A percentile compares a stretch with the other conserved stretches of the same genome.
Evolutionary conservation across 495 filamentous ascomycete genomes (phyloP).

Genomic region (Aspergillus heteromorphus): DNA sequence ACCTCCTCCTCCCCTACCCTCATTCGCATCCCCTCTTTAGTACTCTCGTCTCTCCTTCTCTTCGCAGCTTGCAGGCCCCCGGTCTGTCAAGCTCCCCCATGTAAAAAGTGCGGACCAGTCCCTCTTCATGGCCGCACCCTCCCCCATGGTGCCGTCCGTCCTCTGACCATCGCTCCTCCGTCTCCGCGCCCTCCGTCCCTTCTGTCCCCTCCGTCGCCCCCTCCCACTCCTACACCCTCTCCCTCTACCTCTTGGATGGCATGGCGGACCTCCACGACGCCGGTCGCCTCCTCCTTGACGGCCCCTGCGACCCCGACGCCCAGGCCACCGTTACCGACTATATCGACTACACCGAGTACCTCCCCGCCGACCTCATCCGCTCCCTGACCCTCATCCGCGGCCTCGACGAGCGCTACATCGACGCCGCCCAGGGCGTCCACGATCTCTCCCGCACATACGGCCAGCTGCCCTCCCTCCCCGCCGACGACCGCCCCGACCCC

Average conservation of each 20-base stretch:
- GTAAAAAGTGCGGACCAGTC: slow-evolving; percentile 7
- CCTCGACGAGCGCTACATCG: slow-evolving; percentile 66
- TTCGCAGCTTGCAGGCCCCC: background rate
- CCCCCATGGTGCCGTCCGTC: slow-evolving; percentile 16
- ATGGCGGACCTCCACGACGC: slow-evolving; percentile 39
- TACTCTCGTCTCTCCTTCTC: background rate
- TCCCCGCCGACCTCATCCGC: slow-evolving; percentile 85
- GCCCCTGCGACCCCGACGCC: slow-evolving; percentile 76
- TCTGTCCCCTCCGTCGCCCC: slow-evolving; percentile 1
- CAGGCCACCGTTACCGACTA: slow-evolving; percentile 92
- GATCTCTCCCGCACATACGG: slow-evolving; percentile 69
- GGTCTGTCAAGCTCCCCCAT: slow-evolving; percentile 2
- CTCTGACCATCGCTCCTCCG: slow-evolving; percentile 10
- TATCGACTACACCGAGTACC: slow-evolving; percentile 94
- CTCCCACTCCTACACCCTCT: slow-evolving; percentile 14
- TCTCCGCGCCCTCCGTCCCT: slow-evolving; percentile 13
- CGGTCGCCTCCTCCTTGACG: slow-evolving; percentile 44
- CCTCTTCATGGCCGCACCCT: slow-evolving; percentile 16
- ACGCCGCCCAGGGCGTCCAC: slow-evolving; percentile 63
- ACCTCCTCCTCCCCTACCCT: background rate
- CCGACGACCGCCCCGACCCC: slow-evolving; percentile 47
- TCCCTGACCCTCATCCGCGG: slow-evolving; percentile 84
- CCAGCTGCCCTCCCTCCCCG: slow-evolving; percentile 56
- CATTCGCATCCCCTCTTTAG: background rate
- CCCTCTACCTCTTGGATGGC: slow-evolving; percentile 14